Evolutionary conservation across 768 basidiomycete species (phyloP).

Genomic region (Mycena galopus): DNA sequence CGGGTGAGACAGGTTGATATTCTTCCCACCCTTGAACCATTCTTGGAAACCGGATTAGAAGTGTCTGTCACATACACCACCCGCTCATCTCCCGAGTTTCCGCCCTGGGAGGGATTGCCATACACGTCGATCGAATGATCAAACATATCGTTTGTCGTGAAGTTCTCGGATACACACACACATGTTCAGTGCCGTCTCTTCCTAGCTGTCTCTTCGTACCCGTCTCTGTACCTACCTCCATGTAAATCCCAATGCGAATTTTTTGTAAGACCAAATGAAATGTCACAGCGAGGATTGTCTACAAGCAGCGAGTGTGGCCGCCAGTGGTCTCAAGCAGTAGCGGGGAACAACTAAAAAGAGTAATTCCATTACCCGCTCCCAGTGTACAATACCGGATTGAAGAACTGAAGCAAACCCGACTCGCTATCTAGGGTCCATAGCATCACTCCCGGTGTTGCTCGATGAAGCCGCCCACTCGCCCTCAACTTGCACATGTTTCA

Average conservation of each 20-base stretch:
- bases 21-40: neutral
- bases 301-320: neutral
- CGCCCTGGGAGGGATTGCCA: neutral
- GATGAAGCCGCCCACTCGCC: constrained; percentile 75
- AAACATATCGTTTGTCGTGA: no score
- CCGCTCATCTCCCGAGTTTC: neutral
- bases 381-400: neutral
- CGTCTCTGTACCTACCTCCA: no score
- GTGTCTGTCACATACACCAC: neutral
- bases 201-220: no score
- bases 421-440: constrained; percentile 25
- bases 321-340: neutral
- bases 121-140: neutral
- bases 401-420: neutral
- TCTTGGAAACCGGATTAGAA: constrained; percentile 13
- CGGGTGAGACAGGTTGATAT: constrained; percentile 3
- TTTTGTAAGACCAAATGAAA: no score
- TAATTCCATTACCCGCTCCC: neutral
- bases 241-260: no score
- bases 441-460: constrained; percentile 67
- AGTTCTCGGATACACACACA: no score
- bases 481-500: constrained; percentile 56
- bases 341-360: neutral
- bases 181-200: no score
- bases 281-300: neutral